Percentiles rank a stretch among this genome's conserved stretches.
These are phyloP conservation scores for Annona cherimola DNA, from an alignment of 164 flowering plant genomes.

Conservation along the genomic window DNA sequence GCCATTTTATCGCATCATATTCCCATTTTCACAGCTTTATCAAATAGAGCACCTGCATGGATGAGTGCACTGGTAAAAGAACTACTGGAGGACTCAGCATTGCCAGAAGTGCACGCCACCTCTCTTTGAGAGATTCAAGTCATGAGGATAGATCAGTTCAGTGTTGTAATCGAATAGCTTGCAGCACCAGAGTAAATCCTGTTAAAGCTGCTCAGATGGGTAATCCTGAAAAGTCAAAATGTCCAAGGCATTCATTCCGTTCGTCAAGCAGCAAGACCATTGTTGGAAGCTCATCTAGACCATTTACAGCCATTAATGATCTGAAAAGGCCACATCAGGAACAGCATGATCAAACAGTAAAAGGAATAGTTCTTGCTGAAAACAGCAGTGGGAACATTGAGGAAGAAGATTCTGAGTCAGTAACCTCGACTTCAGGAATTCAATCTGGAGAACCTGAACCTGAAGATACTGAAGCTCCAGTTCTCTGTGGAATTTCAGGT, in stretches of 20 bases:
- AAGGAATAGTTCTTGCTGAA: constrained; percentile 44
- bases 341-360: constrained; percentile 24
- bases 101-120: constrained; percentile 37
- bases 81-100: constrained; percentile 28
- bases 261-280: constrained; percentile 50
- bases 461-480: constrained; percentile 22
- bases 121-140: constrained; percentile 37
- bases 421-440: constrained; percentile 22
- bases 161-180: constrained; percentile 58
- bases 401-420: constrained; percentile 22
- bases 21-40: neutral
- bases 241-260: constrained; percentile 28
- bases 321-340: constrained; percentile 23
- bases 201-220: constrained; percentile 28
- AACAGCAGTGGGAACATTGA: constrained; percentile 32
- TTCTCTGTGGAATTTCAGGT: constrained; percentile 7
- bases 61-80: constrained; percentile 48
- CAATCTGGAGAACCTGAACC: constrained; percentile 20
- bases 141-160: constrained; percentile 35
- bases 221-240: constrained; percentile 35
- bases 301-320: constrained; percentile 19
- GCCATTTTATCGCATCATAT: neutral
- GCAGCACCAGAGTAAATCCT: constrained; percentile 58
- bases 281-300: constrained; percentile 56
- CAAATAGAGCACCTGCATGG: constrained; percentile 32